Evolutionary conservation across 768 basidiomycete species (phyloP), one percentile per base, ranked within the genome.

Genomic region (Leccinellum rugosiceps): DNA sequence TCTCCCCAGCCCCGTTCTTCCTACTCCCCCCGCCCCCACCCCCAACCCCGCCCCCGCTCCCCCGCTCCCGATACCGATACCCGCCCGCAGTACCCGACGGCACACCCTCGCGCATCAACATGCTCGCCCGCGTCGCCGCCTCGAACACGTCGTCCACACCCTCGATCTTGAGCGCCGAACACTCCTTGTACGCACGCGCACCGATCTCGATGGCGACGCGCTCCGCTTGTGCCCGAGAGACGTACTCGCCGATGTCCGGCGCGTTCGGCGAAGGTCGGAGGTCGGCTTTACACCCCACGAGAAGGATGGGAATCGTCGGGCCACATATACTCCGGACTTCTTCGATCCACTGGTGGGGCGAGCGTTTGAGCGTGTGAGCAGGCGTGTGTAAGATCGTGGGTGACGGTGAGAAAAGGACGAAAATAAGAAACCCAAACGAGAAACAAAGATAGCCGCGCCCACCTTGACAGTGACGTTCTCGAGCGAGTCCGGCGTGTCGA

Each of bases 61-160:
- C 13, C 78, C 85, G 69, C 74, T 78, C 76, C 72, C 57, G 80
- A 79, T 74, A 59, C 58, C 65, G 71, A 63, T 78, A 78, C 15
- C 80, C 79, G 45, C 83, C 83, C 63, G 83, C 82, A 65, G 78
- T 75, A 68, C 67, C 79, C 74, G 72, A 65, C 8, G 84, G 82
- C 25, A 85, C 88, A 3, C 90, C 90, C 57, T 95, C 94, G 21
- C 94, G 80, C 82, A 96, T 94, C 56, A 98, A 75, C 91, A 98
- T 97, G 69, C 93, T 94, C 46, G 93, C 94, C 45, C 97, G 80
- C 11, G 97, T 98, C 31, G 97, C 97, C 0, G 92, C 90, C 76
- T 99, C 97, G 64, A 98, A 99, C 46, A 98, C 92, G 64, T 97
- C 92, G 72, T 98, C 97, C 14, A 96, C 94, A 53, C 94, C 94